Base-by-base conservation (phyloP, 139 green algal genomes). In the Tetraselmis chui region DNA sequence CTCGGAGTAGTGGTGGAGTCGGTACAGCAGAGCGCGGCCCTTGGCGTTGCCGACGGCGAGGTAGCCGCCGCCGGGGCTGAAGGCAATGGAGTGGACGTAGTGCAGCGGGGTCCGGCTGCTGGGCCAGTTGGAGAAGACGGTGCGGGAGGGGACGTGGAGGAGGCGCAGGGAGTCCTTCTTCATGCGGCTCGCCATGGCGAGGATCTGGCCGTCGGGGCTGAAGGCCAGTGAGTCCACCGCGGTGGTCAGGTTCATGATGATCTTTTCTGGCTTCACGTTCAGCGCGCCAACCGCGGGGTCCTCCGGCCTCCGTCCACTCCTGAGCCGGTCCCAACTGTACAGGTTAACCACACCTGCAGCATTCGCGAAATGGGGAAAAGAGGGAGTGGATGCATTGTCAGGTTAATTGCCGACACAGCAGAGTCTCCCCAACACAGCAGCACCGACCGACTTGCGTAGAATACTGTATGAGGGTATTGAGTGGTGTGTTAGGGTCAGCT, bases 71-170 rank as follows among this genome's bases (percentile, higher is more conserved):
- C 87, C 78, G 2, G 96, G 95, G 79, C 85, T 94, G 89, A 99
- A 98, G 24, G 89, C 91, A 5, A 92, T 32, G 32, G 79, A 88
- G 88, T 98, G 93, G 83, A 98, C 93, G 81, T 95, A 97, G 59
- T 94, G 88, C 84, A 99, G 86, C 29, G 95, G 95, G 2, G 92
- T 94, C 58, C 81, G 86, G 28, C 83, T 85, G 0, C 93, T 97
- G 0, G 96, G 96, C 95, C 95, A 99, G 87, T 99, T 99, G 79
- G 86, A 83, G 79, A 96, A 99, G 5, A 97, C 94, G 25, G 92
- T 97, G 31, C 88, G 74, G 18, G 88, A 91, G 1, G 93, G 90
- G 28, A 97, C 59, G 86, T 99, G 96, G 77, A 98, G 88, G 80
- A 99, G 78, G 0, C 95, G 89, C 86, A 99, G 88, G 23, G 94